Evolutionary conservation across 176 grass and related monocot species (phyloP).

Genomic region (Alopecurus myosuroides): DNA sequence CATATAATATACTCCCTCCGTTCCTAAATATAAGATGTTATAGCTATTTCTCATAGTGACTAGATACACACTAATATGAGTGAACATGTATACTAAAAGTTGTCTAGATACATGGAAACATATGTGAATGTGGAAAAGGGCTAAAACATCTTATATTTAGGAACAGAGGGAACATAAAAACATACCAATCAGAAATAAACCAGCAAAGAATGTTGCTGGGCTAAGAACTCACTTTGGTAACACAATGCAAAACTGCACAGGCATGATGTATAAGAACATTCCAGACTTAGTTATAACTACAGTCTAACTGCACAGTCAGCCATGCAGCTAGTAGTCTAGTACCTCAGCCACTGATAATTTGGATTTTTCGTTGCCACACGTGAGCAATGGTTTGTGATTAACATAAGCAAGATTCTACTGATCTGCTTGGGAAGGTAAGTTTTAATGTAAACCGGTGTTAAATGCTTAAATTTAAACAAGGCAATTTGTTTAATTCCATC

Average conservation of each 20-base stretch:
- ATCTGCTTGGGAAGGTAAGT: background rate
- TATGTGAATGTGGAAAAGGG: too few relatives aligned
- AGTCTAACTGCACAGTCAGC: background rate
- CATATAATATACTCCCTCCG: background rate
- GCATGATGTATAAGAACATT: background rate
- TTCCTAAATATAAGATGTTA: too few relatives aligned
- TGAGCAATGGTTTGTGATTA: background rate
- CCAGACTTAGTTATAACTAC: background rate
- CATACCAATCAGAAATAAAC: background rate
- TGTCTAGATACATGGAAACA: too few relatives aligned
- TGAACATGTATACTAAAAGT: too few relatives aligned
- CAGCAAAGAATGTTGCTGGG: background rate
- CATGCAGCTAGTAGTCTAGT: constrained; percentile 2
- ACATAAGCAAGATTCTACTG: background rate
- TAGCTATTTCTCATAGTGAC: too few relatives aligned
- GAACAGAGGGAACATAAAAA: too few relatives aligned
- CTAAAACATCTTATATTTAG: too few relatives aligned
- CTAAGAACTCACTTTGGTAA: background rate
- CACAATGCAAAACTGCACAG: background rate
- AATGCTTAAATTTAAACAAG: background rate
- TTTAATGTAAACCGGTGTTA: background rate
- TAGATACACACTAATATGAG: too few relatives aligned
- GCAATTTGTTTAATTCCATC: background rate
- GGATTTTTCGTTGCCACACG: background rate
- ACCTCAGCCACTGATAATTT: background rate